Evolutionary conservation across 306 rosid species (phyloP).

Genomic region (Ceratonia siliqua): DNA sequence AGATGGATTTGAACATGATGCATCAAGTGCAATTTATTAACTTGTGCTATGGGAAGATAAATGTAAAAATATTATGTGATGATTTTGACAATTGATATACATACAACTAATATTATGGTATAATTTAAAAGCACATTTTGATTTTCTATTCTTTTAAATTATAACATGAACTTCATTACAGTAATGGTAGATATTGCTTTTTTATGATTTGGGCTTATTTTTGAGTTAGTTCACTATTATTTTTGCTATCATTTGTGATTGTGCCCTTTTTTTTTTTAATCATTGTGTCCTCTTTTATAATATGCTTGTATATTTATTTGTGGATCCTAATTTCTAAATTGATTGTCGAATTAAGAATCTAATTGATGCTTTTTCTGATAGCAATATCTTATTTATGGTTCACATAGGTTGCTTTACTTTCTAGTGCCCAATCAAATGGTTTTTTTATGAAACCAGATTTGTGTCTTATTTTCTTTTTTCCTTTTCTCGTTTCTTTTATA

Average conservation of each 20-base stretch:
- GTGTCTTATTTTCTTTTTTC: too few relatives aligned
- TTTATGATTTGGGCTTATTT: conserved; percentile 1
- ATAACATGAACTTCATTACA: conserved; percentile 19
- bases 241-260: conserved; percentile 15
- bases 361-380: not conserved
- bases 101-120: not conserved
- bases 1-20: conserved; percentile 2
- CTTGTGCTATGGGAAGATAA: conserved; percentile 14
- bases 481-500: too few relatives aligned
- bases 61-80: conserved; percentile 11
- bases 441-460: too few relatives aligned
- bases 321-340: conserved; percentile 12
- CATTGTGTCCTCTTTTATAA: too few relatives aligned
- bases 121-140: conserved; percentile 17
- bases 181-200: not conserved
- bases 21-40: conserved; percentile 29
- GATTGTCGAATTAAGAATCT: not conserved
- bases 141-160: conserved; percentile 3
- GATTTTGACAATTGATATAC: not conserved
- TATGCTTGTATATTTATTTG: not conserved
- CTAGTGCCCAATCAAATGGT: too few relatives aligned
- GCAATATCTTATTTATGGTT: not conserved
- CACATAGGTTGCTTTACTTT: not conserved
- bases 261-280: too few relatives aligned
- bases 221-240: conserved; percentile 12